These are phyloP conservation scores for Botryotinia convoluta DNA, from an alignment of 2,329 filamentous ascomycete genomes.

Conservation along the genomic window DNA sequence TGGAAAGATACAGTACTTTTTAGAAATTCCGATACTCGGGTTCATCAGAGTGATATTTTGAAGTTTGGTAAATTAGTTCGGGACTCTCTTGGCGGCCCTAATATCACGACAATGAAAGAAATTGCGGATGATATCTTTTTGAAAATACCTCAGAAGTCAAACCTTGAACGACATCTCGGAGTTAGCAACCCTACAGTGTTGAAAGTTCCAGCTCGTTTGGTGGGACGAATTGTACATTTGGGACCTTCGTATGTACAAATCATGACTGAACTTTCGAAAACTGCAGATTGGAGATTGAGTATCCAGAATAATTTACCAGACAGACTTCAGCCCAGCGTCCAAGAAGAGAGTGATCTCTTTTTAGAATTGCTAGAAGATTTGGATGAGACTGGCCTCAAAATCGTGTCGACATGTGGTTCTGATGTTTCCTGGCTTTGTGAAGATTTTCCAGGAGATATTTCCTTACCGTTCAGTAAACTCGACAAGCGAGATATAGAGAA, in stretches of 20 bases:
- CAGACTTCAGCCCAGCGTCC: background rate
- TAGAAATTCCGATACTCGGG: slow-evolving; percentile 22
- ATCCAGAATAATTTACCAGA: slow-evolving; percentile 10
- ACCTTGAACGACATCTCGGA: background rate
- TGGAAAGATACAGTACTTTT: slow-evolving; percentile 37
- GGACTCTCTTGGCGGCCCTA: slow-evolving; percentile 13
- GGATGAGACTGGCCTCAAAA: background rate
- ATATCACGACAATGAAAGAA: slow-evolving; percentile 9
- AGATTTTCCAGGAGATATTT: background rate
- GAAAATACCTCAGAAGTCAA: background rate
- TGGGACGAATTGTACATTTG: slow-evolving; percentile 15
- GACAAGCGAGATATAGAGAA: background rate
- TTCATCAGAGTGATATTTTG: slow-evolving; percentile 2
- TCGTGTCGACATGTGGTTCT: background rate
- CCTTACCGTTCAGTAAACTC: fast-evolving
- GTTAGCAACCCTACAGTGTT: background rate
- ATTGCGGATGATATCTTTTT: background rate
- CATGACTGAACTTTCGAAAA: slow-evolving; percentile 14
- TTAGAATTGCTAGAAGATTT: slow-evolving; percentile 14
- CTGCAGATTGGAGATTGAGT: slow-evolving; percentile 14
- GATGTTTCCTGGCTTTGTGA: slow-evolving; percentile 6
- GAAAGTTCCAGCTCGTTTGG: slow-evolving; percentile 16
- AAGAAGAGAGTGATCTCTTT: slow-evolving; percentile 21
- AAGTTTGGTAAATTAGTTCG: slow-evolving; percentile 18
- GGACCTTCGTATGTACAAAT: slow-evolving; percentile 20